phyloP scores from a whole-genome alignment of 306 rosid species.

The Quercus suber region DNA sequence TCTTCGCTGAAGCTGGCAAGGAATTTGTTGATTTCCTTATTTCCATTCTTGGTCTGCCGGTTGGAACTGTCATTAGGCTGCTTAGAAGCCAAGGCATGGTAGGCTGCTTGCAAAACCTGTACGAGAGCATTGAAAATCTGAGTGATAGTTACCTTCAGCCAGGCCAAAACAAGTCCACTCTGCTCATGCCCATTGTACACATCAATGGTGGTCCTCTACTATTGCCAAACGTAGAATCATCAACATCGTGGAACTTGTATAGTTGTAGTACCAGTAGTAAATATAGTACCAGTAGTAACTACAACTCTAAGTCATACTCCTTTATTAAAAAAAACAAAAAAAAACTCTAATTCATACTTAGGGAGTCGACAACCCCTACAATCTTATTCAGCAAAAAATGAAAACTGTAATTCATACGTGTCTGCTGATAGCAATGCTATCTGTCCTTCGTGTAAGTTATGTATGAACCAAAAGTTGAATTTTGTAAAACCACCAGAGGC shows the following conservation, averaged over 20 bases:
- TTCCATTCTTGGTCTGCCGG: neutral
- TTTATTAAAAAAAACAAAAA: too few species aligned
- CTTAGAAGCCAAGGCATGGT: neutral
- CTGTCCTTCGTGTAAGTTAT: neutral
- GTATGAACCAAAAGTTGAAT: neutral
- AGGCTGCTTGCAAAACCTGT: neutral
- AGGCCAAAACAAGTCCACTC: neutral
- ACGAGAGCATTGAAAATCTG: neutral
- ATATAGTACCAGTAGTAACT: too few species aligned
- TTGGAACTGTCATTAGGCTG: neutral
- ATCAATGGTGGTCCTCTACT: neutral
- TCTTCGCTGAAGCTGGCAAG: neutral
- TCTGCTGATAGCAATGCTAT: too few species aligned
- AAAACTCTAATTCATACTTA: too few species aligned
- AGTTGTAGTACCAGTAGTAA: too few species aligned
- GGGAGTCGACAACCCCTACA: too few species aligned
- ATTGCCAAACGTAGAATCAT: neutral
- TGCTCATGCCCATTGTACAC: neutral
- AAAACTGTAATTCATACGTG: too few species aligned
- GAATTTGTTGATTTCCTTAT: neutral
- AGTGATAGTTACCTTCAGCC: constrained; percentile 4
- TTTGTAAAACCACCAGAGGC: neutral
- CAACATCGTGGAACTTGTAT: neutral
- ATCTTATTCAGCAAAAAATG: too few species aligned
- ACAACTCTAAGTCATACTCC: too few species aligned